Base-by-base conservation (phyloP, 495 filamentous ascomycete genomes). In the Penicillium bovifimosum region DNA sequence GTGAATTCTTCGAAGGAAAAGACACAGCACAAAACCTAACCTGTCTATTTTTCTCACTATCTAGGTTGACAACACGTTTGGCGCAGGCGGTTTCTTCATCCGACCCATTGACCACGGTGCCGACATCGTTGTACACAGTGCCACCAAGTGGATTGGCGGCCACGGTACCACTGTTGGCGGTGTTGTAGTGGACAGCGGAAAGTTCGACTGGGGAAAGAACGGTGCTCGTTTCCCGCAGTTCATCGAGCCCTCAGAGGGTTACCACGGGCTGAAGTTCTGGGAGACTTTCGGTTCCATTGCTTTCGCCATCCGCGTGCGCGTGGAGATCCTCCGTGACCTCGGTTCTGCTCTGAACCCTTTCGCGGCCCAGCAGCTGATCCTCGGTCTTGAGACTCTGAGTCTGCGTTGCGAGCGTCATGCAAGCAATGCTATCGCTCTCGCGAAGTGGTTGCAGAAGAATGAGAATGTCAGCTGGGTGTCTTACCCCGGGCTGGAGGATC, bases 101-200 rank as follows among this genome's bases (percentile, higher is more conserved):
- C 84, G 87, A 1, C 95, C 95, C 17, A 93, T 98, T 61, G 86
- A 95, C 6, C 86, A 95, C 67, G 95, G 95, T 38, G 88, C 86
- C 45, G 93, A 98, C 61, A 96, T 98, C 50, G 81, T 98, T 40
- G 90, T 97, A 9, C 91, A 96, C 75, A 91, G 86, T 29, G 92
- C 93, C 9, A 98, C 93, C 16, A 98, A 98, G 70, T 98, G 93
- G 93, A 97, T 98, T 45, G 93, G 93, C 34, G 93, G 93, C 31
- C 93, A 98, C 68, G 93, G 93, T 38, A 97, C 95, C 27, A 97
- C 95, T 6, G 90, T 98, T 57, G 93, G 80, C 26, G 93, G 95
- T 36, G 80, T 96, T 16, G 79, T 98, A 11, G 74, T 98, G 41
- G 93, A 98, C 74, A 84, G 86, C 48, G 93, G 93, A 48, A 95